Evolutionary conservation across 202 grass and related monocot species (phyloP).

Genomic region (Bolboschoenoplectus hybrid): DNA sequence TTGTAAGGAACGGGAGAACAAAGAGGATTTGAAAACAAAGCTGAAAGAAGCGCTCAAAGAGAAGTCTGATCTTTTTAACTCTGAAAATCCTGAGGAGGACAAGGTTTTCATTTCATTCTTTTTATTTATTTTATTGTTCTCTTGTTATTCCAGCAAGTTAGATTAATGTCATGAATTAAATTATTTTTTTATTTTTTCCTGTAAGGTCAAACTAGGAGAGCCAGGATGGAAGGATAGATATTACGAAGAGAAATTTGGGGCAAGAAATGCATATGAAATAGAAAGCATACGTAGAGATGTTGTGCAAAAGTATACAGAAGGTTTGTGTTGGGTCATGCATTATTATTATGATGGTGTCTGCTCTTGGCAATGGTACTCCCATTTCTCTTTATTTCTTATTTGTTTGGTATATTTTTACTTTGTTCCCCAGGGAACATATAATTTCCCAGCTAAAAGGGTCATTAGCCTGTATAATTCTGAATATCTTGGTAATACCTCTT

Average conservation of each 20-base stretch:
- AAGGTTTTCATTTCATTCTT: slow-evolving; percentile 56
- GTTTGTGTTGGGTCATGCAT: slow-evolving; percentile 99
- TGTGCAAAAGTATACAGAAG: slow-evolving; percentile 91
- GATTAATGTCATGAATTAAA: background rate
- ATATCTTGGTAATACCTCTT: slow-evolving; percentile 15
- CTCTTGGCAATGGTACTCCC: slow-evolving; percentile 90
- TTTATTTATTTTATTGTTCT: slow-evolving; percentile 10
- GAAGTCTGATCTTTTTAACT: slow-evolving; percentile 98
- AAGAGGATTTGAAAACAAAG: slow-evolving; percentile 89
- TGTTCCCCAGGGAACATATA: background rate
- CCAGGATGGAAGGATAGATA: slow-evolving; percentile 98
- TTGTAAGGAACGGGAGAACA: slow-evolving; percentile 67
- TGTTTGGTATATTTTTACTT: slow-evolving; percentile 27
- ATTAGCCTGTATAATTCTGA: background rate
- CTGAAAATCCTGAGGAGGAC: slow-evolving; percentile 86
- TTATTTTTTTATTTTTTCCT: background rate
- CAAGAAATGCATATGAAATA: slow-evolving; percentile 65
- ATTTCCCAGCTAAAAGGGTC: background rate
- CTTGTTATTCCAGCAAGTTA: background rate
- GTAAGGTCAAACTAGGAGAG: slow-evolving; percentile 88
- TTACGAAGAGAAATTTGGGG: slow-evolving; percentile 92
- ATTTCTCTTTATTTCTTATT: slow-evolving; percentile 28
- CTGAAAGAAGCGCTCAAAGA: slow-evolving; percentile 82
- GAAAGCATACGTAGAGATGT: slow-evolving; percentile 84
- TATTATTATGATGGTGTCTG: slow-evolving; percentile 99